Evolutionary conservation across 2,329 filamentous ascomycete species (phyloP).

Genomic region (Pleomassaria siparia): DNA sequence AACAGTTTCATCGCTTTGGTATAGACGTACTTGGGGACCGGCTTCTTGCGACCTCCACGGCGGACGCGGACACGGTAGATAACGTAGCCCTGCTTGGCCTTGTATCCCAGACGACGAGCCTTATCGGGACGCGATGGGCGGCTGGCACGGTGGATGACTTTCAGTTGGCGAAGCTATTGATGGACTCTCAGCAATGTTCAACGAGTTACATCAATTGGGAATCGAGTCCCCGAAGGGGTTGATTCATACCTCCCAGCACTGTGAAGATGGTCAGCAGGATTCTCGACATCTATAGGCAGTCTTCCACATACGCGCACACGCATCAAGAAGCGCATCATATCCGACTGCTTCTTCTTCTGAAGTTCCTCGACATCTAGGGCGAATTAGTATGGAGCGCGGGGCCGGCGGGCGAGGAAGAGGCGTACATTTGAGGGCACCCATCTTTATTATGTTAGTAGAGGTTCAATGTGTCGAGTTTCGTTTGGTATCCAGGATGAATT

Average conservation of each 20-base stretch:
- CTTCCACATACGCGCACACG: constrained; percentile 59
- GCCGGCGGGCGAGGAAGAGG: constrained; percentile 6
- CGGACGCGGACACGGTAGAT: constrained; percentile 99
- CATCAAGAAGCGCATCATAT: constrained; percentile 99
- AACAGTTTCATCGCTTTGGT: neutral
- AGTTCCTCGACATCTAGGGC: constrained; percentile 84
- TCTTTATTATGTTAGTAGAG: constrained; percentile 54
- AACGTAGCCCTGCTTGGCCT: constrained; percentile 99
- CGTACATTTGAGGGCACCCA: constrained; percentile 95
- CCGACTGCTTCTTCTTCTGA: constrained; percentile 99
- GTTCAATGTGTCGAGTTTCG: constrained; percentile 4
- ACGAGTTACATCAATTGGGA: constrained; percentile 74
- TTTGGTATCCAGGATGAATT: constrained; percentile 10
- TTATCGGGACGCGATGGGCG: constrained; percentile 99
- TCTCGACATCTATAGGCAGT: constrained; percentile 8
- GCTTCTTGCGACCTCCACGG: constrained; percentile 98
- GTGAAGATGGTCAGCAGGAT: constrained; percentile 32
- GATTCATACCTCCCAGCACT: constrained; percentile 89
- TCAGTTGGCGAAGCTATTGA: constrained; percentile 99
- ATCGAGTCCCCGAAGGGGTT: constrained; percentile 22
- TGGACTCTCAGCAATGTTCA: constrained; percentile 99
- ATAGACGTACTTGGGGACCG: constrained; percentile 68
- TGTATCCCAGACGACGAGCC: constrained; percentile 99
- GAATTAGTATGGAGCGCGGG: constrained; percentile 43
- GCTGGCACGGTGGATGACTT: constrained; percentile 99